Evolutionary conservation across 192 early-diverging fungal species (phyloP).

Genomic region (Backusella westeae): DNA sequence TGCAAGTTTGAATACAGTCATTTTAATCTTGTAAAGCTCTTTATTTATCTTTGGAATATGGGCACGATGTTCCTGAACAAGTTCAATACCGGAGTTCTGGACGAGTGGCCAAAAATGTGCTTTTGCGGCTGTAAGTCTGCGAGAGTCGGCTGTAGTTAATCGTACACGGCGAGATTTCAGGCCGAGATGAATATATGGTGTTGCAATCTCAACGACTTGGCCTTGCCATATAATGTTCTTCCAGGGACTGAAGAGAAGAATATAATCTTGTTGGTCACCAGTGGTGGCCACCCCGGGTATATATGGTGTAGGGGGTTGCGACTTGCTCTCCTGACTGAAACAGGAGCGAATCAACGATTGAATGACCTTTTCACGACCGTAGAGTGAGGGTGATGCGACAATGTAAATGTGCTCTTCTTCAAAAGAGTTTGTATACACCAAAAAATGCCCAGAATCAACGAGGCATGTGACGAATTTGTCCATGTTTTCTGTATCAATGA

Average conservation of each 20-base stretch:
- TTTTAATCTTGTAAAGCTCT: conserved; percentile 57
- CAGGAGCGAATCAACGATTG: conserved; percentile 18
- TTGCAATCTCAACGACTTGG: conserved; percentile 40
- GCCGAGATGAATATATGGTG: conserved; percentile 36
- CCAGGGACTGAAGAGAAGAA: conserved; percentile 59
- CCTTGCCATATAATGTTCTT: conserved; percentile 58
- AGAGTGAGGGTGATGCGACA: conserved; percentile 61
- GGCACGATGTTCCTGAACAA: conserved; percentile 53
- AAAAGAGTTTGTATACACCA: conserved; percentile 70
- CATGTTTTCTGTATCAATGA: conserved; percentile 54
- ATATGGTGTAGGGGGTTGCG: background rate
- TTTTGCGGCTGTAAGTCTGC: conserved; percentile 41
- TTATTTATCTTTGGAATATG: conserved; percentile 57
- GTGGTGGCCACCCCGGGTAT: background rate
- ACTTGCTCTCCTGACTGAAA: conserved; percentile 21
- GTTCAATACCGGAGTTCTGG: conserved; percentile 40
- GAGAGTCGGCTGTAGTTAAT: conserved; percentile 48
- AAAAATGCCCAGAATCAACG: conserved; percentile 66
- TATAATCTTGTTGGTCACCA: conserved; percentile 44
- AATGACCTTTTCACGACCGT: conserved; percentile 23
- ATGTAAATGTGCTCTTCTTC: conserved; percentile 71
- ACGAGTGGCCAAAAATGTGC: conserved; percentile 51
- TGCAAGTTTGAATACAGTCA: conserved; percentile 51
- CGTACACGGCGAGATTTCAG: conserved; percentile 57
- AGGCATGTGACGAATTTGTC: conserved; percentile 59